Conservation (phyloP, 768 basidiomycete genomes). For the Macrocybe gigantea region DNA sequence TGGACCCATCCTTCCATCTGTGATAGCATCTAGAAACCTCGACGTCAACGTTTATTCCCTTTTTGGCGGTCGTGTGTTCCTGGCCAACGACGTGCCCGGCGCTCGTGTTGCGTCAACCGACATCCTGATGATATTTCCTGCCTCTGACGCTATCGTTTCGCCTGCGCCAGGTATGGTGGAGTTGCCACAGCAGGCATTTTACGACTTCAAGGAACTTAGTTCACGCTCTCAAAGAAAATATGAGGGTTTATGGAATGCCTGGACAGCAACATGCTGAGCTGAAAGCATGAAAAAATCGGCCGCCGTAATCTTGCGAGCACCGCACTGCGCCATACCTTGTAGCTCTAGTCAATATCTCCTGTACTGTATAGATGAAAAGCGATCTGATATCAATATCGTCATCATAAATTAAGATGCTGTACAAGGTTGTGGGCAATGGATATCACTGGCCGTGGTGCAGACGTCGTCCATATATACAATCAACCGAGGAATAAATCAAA, state of each 20-base stretch:
- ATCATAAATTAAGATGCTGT: no score
- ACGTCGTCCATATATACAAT: background rate
- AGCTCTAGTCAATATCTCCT: no score
- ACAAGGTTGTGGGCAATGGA: no score
- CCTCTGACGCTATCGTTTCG: constrained; percentile 25
- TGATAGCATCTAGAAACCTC: constrained; percentile 48
- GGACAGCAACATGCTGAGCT: constrained; percentile 16
- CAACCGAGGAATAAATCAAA: background rate
- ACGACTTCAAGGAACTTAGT: constrained; percentile 49
- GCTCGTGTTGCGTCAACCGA: constrained; percentile 59
- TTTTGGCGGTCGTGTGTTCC: constrained; percentile 62
- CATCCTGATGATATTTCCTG: constrained; percentile 53
- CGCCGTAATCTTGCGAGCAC: no score
- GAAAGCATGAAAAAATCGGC: no score
- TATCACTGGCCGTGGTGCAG: background rate
- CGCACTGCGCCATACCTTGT: no score
- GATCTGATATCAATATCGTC: no score
- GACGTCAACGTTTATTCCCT: constrained; percentile 63
- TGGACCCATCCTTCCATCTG: background rate
- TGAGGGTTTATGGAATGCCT: constrained; percentile 54
- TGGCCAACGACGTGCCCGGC: constrained; percentile 50
- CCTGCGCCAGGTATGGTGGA: constrained; percentile 52
- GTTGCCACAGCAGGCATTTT: constrained; percentile 53
- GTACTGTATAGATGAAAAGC: no score
- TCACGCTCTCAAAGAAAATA: constrained; percentile 47